A percentile compares a stretch with the other conserved stretches of the same genome.
These are phyloP conservation scores for Poa annua DNA, from an alignment of 176 grass and related monocot species.

Conservation along the genomic window DNA sequence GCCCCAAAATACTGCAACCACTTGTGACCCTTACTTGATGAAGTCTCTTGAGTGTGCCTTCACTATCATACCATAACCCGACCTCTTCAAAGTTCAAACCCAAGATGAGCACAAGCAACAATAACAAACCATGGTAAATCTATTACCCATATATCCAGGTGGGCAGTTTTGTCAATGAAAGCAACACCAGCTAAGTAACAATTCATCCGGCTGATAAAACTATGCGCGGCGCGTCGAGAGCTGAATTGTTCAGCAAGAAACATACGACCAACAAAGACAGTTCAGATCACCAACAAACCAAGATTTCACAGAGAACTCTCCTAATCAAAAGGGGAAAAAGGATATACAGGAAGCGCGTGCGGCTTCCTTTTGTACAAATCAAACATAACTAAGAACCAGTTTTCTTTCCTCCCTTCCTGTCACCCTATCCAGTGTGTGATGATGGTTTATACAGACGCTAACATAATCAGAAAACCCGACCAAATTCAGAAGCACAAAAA, in stretches of 20 bases:
- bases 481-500: neutral
- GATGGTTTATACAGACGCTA: slow-evolving; percentile 31
- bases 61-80: neutral
- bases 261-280: neutral
- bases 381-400: neutral
- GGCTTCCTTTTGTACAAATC: slow-evolving; percentile 1
- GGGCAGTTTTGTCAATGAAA: neutral
- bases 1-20: neutral
- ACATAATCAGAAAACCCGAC: neutral
- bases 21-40: neutral
- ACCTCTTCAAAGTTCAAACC: slow-evolving; percentile 22
- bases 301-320: neutral
- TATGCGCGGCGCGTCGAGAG: neutral
- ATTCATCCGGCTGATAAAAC: slow-evolving; percentile 22
- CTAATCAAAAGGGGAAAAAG: neutral
- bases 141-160: neutral
- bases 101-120: slow-evolving; percentile 23
- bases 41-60: neutral
- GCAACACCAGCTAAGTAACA: neutral
- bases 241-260: neutral
- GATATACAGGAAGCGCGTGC: slow-evolving; percentile 22
- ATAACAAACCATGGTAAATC: neutral
- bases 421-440: slow-evolving; percentile 19
- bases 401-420: neutral
- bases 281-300: neutral